Percentiles rank a stretch among this genome's conserved stretches.
These are phyloP conservation scores for Carex sylvatica DNA, from an alignment of 202 grass and related monocot genomes.

Conservation along the genomic window DNA sequence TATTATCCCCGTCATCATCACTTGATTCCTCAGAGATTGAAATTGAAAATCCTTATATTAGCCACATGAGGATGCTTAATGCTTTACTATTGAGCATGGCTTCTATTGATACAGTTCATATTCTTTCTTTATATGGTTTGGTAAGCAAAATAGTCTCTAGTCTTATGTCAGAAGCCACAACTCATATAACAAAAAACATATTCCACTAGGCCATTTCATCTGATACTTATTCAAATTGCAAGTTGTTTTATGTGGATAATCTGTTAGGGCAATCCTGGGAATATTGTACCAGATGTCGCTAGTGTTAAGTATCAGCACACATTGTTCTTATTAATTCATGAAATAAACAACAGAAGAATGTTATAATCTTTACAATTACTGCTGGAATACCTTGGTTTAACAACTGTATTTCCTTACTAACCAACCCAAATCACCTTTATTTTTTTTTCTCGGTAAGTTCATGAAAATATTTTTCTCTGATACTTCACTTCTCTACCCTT, in stretches of 20 bases:
- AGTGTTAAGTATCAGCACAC: neutral
- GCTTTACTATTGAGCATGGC: conserved; percentile 53
- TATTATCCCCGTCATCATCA: conserved; percentile 42
- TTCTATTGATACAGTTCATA: conserved; percentile 62
- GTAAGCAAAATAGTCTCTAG: conserved; percentile 41
- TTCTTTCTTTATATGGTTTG: conserved; percentile 77
- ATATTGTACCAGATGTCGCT: neutral
- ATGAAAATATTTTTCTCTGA: neutral
- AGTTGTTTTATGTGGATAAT: neutral
- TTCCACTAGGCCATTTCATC: neutral
- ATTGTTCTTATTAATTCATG: neutral
- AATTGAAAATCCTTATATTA: conserved; percentile 35
- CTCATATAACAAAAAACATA: neutral
- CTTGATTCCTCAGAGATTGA: conserved; percentile 35
- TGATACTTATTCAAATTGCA: neutral
- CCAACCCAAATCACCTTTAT: neutral
- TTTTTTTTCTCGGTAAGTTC: neutral
- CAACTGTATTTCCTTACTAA: neutral
- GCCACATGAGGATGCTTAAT: conserved; percentile 62
- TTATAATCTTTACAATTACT: neutral
- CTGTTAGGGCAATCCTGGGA: neutral
- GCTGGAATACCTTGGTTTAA: neutral
- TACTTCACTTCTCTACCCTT: conserved; percentile 16
- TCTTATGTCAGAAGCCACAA: too few species aligned
- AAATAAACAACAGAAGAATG: conserved; percentile 4